Evolutionary conservation across 1,284 basidiomycete genomes (phyloP).

Genomic region (Hemileia vastatrix): DNA sequence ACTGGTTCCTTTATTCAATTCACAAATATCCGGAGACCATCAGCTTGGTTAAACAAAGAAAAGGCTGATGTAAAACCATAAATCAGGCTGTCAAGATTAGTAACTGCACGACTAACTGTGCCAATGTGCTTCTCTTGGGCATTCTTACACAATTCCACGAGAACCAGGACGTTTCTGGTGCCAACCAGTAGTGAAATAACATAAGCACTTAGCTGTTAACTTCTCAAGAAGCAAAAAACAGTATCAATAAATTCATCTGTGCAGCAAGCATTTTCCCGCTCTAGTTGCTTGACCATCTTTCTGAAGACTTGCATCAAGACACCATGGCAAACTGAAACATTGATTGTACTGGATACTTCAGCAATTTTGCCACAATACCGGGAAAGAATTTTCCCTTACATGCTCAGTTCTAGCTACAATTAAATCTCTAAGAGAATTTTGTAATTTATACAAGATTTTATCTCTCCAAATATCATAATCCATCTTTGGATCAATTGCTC

Average conservation of each 20-base stretch:
- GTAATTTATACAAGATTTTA: no score
- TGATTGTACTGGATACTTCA: constrained; percentile 80
- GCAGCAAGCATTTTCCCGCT: constrained; percentile 29
- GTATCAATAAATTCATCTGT: no score
- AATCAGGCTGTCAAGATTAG: constrained; percentile 81
- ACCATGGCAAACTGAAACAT: constrained; percentile 93
- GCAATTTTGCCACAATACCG: constrained; percentile 70
- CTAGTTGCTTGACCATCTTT: constrained; percentile 63
- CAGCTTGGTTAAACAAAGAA: constrained; percentile 70
- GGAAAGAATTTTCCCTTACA: no score
- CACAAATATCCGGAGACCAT: constrained; percentile 75
- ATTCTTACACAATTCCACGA: constrained; percentile 77
- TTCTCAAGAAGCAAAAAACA: no score
- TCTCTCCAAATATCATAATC: no score
- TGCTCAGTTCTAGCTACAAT: no score
- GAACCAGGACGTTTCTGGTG: constrained; percentile 79
- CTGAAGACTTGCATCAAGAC: constrained; percentile 77
- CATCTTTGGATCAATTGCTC: no score
- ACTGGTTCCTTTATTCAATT: constrained; percentile 24
- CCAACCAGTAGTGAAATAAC: no score
- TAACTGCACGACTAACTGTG: constrained; percentile 61
- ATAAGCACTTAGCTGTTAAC: no score
- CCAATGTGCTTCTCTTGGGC: constrained; percentile 55
- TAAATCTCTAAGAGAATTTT: no score
- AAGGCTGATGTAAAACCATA: constrained; percentile 83